Percentiles rank a stretch among this genome's conserved stretches.
phyloP scores from a whole-genome alignment of 2,329 filamentous ascomycete genomes.

The Amphichorda felina region DNA sequence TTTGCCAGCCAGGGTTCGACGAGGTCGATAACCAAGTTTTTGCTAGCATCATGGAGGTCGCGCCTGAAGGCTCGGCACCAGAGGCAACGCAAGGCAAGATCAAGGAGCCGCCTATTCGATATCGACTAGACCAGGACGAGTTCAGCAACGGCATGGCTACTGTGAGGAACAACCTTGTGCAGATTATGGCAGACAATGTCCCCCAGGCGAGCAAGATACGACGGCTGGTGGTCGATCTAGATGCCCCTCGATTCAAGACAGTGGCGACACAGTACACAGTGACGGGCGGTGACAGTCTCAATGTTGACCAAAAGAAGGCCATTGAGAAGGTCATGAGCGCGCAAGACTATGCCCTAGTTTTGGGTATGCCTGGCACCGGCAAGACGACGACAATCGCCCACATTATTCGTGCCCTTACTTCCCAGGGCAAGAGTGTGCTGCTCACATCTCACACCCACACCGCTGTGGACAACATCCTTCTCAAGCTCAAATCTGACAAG shows the following conservation, averaged over 20 bases:
- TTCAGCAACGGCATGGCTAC: constrained; percentile 97
- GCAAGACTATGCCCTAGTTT: constrained; percentile 87
- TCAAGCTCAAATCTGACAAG: constrained; percentile 74
- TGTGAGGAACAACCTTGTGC: constrained; percentile 85
- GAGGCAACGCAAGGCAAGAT: constrained; percentile 39
- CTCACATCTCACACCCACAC: constrained; percentile 95
- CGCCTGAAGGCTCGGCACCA: constrained; percentile 36
- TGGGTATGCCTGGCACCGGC: constrained; percentile 96
- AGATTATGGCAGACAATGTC: constrained; percentile 74
- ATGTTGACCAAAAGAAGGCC: constrained; percentile 75
- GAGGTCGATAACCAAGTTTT: constrained; percentile 72
- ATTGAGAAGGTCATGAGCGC: constrained; percentile 95
- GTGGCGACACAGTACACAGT: constrained; percentile 52
- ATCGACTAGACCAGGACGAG: constrained; percentile 92
- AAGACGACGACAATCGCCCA: constrained; percentile 98
- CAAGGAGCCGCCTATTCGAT: constrained; percentile 48
- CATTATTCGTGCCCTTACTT: constrained; percentile 82
- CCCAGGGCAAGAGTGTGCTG: constrained; percentile 83
- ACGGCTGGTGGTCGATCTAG: constrained; percentile 67
- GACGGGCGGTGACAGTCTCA: constrained; percentile 55
- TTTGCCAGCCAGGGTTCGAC: constrained; percentile 65
- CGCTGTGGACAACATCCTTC: constrained; percentile 91
- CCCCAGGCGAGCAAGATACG: constrained; percentile 63
- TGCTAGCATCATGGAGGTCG: constrained; percentile 81
- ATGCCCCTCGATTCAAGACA: constrained; percentile 61